Conservation (phyloP, 768 basidiomycete genomes). For the Bullera alba region DNA sequence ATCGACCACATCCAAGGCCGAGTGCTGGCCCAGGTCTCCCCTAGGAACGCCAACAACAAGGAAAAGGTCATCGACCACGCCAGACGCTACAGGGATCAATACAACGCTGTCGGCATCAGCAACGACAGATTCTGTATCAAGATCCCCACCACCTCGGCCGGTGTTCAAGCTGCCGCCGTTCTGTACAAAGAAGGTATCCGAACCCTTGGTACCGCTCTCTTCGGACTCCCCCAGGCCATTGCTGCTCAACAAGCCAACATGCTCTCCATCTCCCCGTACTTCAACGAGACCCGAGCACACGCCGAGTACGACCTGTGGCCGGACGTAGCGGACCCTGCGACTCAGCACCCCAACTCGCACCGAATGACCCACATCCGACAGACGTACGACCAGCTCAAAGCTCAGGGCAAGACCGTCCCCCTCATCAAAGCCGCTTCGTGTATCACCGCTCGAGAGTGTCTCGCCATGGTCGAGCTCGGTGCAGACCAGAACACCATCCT, state of each 20-base stretch:
- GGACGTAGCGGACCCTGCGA: constrained; percentile 31
- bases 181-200: constrained; percentile 51
- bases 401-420: constrained; percentile 20
- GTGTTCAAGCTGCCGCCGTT: constrained; percentile 52
- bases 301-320: constrained; percentile 29
- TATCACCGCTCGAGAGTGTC: constrained; percentile 29
- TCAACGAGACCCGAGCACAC: constrained; percentile 49
- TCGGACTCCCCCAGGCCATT: constrained; percentile 55
- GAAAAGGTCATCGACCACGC: constrained; percentile 26
- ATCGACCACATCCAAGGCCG: constrained; percentile 26
- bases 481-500: constrained; percentile 30
- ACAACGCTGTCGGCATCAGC: constrained; percentile 21
- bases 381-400: constrained; percentile 7
- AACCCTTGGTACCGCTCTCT: constrained; percentile 56
- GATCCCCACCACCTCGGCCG: constrained; percentile 56
- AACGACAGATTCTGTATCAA: constrained; percentile 55
- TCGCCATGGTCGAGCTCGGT: constrained; percentile 32
- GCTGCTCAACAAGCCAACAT: constrained; percentile 56
- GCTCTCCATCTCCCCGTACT: constrained; percentile 55
- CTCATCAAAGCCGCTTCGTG: constrained; percentile 22
- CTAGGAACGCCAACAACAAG: constrained; percentile 27
- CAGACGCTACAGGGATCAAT: constrained; percentile 23
- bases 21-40: constrained; percentile 34
- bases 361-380: constrained; percentile 18
- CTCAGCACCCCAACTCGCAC: constrained; percentile 22